These are phyloP conservation scores for Boletus fagicola DNA, from an alignment of 768 basidiomycete species.

Conservation along the genomic window DNA sequence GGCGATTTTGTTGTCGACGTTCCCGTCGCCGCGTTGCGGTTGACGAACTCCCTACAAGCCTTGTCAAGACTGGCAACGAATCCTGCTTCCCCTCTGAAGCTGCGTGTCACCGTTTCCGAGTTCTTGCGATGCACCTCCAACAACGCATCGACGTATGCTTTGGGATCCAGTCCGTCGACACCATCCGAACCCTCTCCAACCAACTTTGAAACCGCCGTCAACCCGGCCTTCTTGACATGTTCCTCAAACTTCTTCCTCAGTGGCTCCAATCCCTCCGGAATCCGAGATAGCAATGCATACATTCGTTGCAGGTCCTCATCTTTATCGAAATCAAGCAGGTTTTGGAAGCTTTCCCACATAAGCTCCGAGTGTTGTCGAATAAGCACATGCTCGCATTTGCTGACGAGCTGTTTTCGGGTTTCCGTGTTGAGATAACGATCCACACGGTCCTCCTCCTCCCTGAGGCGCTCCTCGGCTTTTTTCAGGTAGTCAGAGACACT, in stretches of 20 bases:
- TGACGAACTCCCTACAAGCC: conserved; percentile 95
- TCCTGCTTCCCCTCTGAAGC: conserved; percentile 89
- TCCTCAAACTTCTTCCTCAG: conserved; percentile 90
- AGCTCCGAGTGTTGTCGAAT: conserved; percentile 80
- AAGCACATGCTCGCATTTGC: conserved; percentile 87
- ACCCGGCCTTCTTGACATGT: conserved; percentile 89
- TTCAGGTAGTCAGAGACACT: conserved; percentile 92
- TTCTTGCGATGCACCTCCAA: conserved; percentile 92
- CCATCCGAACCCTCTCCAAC: conserved; percentile 51
- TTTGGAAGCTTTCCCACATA: conserved; percentile 94
- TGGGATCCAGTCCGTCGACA: conserved; percentile 76
- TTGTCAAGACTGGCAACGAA: conserved; percentile 93
- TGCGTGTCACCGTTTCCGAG: conserved; percentile 79
- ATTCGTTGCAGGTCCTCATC: conserved; percentile 93
- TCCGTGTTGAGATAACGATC: conserved; percentile 90
- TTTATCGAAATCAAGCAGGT: conserved; percentile 86
- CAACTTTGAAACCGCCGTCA: conserved; percentile 75
- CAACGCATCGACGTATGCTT: conserved; percentile 90
- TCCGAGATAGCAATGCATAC: conserved; percentile 89
- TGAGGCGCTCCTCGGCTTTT: conserved; percentile 88
- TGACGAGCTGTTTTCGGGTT: conserved; percentile 78
- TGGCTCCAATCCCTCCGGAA: conserved; percentile 87
- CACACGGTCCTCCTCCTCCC: conserved; percentile 93
- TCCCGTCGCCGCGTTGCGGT: conserved; percentile 87
- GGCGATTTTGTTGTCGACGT: conserved; percentile 83